phyloP scores from a whole-genome alignment of 1,284 basidiomycete genomes.

The Apiotrichum gamsii region DNA sequence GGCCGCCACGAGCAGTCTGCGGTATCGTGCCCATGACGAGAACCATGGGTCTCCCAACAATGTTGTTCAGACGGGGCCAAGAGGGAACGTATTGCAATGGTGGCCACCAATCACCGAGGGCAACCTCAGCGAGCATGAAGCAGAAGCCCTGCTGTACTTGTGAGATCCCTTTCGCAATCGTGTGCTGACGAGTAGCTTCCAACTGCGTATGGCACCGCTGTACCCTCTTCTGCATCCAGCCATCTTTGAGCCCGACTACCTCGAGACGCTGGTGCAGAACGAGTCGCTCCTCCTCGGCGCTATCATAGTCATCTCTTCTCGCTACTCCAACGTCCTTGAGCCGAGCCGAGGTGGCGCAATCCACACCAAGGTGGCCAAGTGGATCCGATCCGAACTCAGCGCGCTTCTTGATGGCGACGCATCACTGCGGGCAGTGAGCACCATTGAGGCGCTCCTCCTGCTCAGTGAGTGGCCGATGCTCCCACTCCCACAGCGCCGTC shows the following conservation, averaged over 20 bases:
- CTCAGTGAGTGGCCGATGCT: conserved; percentile 14
- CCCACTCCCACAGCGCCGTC: not conserved
- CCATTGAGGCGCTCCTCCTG: conserved; percentile 13
- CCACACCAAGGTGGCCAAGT: conserved; percentile 3
- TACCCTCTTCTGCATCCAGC: conserved; percentile 10
- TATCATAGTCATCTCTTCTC: conserved; percentile 7
- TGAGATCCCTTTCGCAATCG: not conserved
- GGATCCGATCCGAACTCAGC: conserved; percentile 5
- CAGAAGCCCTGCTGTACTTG: conserved; percentile 4
- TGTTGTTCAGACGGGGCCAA: not conserved
- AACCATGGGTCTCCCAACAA: not conserved
- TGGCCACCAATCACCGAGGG: conserved; percentile 10
- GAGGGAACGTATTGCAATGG: conserved; percentile 3
- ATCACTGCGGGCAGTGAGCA: conserved; percentile 3
- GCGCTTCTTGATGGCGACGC: conserved; percentile 9
- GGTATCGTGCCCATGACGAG: not conserved
- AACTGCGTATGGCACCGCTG: conserved; percentile 11
- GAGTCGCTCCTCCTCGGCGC: conserved; percentile 10
- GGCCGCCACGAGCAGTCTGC: conserved; percentile 7
- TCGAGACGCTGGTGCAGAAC: conserved; percentile 2
- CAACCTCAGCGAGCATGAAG: conserved; percentile 2
- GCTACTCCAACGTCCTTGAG: conserved; percentile 6
- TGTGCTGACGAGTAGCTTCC: conserved; percentile 9
- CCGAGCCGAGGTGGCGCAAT: not conserved
- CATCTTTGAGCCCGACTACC: conserved; percentile 6